Evolutionary conservation across 129 eudicot genomes (phyloP), one percentile per base, ranked within the genome.

Genomic region (Scalesia atractyloides): DNA sequence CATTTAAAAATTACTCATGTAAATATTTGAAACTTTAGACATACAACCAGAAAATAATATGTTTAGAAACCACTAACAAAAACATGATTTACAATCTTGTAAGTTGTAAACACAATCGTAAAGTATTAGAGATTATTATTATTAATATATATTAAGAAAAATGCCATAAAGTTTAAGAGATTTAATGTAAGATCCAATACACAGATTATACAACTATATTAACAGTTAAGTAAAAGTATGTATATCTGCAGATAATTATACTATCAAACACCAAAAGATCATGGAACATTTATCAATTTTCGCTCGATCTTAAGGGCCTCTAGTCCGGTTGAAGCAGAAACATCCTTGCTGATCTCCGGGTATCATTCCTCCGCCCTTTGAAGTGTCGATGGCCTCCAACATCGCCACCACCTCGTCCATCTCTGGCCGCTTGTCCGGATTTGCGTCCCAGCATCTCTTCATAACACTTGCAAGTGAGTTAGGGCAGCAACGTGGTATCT

Each of bases 401-500:
- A 88, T 76, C 24, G 87, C 65, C 9, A 91, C 92, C 30, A 81
- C 96, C 72, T 88, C 97, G 9, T 91, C 90, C 97, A 91, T 91
- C 76, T 91, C 97, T 0, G 96, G 97, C 69, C 97, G 79, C 85
- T 61, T 91, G 82, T 91, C 96, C 0, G 96, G 87, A 73, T 88
- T 91, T 3, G 90, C 88, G 69, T 91, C 97, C 97, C 97, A 91
- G 72, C 97, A 88, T 54, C 96, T 81, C 82, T 86, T 91, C 96
- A 91, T 91, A 39, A 88, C 92, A 41, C 75, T 88, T 1, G 96
- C 88, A 47, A 91, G 75, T 37, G 97, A 84, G 79, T 86, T 88
- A 3, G 97, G 97, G 78, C 97, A 91, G 68, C 97, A 91, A 14
- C 97, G 91, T 22, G 97, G 97, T 80, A 91, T 88, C 83, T 91